A percentile compares a stretch with the other conserved stretches of the same genome.
Conservation (phyloP, 1,284 basidiomycete species). For the Cystobasidiaceae sp. region DNA sequence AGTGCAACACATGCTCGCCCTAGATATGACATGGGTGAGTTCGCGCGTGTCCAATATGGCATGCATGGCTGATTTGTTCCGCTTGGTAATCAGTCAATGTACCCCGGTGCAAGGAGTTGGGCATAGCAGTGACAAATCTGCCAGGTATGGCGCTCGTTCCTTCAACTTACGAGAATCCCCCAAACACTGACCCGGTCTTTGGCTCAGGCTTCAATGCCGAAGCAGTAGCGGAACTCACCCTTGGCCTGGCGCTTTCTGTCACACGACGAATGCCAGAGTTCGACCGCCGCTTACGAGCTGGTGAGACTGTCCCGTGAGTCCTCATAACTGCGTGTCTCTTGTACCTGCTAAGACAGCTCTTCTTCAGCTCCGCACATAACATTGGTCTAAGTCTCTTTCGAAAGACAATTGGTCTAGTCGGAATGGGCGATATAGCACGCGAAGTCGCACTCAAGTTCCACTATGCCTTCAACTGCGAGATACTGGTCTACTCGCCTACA, state of each 20-base stretch:
- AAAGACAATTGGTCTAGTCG: conserved; percentile 48
- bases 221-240: conserved; percentile 42
- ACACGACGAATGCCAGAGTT: conserved; percentile 26
- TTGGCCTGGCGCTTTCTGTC: conserved; percentile 31
- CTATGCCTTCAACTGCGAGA: conserved; percentile 43
- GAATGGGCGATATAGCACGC: conserved; percentile 50
- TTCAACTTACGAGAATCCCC: not conserved
- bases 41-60: not conserved
- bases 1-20: not conserved
- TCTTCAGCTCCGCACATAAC: conserved; percentile 25
- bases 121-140: conserved; percentile 37
- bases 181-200: not conserved
- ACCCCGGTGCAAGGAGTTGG: conserved; percentile 11
- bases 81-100: conserved; percentile 43
- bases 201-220: conserved; percentile 35
- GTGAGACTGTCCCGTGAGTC: conserved; percentile 25
- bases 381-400: conserved; percentile 43
- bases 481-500: conserved; percentile 49
- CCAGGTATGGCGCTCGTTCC: conserved; percentile 33
- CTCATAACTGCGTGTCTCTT: not conserved
- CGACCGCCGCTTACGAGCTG: conserved; percentile 31
- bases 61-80: conserved; percentile 33
- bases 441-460: conserved; percentile 45
- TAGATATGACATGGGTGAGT: conserved; percentile 23
- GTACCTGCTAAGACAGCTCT: not conserved